Conservation (phyloP, 768 basidiomycete species). For the Lentinula boryana region DNA sequence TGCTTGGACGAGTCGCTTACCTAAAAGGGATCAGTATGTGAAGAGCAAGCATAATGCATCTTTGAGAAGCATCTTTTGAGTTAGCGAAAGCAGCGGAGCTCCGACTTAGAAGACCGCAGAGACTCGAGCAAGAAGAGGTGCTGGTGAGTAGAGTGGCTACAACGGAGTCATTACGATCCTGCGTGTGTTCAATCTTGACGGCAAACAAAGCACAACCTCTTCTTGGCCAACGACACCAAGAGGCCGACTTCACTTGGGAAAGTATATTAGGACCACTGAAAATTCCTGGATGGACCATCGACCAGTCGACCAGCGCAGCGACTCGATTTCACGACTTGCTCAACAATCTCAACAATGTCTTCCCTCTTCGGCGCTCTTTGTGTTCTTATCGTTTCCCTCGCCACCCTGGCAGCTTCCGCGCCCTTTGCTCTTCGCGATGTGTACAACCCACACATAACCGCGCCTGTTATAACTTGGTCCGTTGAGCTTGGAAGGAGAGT, state of each 20-base stretch:
- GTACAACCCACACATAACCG: conserved; percentile 14
- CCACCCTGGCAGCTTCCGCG: conserved; percentile 9
- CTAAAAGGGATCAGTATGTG: background rate
- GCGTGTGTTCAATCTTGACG: background rate
- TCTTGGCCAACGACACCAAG: background rate
- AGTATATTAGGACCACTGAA: background rate
- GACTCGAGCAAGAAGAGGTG: background rate
- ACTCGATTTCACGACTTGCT: too few species aligned
- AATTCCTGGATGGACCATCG: background rate
- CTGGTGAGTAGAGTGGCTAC: background rate
- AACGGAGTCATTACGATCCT: background rate
- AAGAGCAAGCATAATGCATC: background rate
- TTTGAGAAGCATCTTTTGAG: background rate
- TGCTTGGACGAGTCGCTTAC: background rate
- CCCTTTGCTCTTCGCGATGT: conserved; percentile 14
- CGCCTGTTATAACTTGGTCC: too few species aligned
- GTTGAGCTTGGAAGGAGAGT: too few species aligned
- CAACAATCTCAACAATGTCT: conserved; percentile 2
- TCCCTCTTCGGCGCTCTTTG: conserved; percentile 11
- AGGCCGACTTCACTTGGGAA: background rate
- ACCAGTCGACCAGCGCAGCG: background rate
- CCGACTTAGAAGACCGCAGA: background rate
- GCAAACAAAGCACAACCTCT: background rate
- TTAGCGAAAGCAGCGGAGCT: background rate
- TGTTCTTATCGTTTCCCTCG: conserved; percentile 10